These are phyloP conservation scores for Trifolium repens DNA, from an alignment of 306 rosid genomes.

Conservation along the genomic window DNA sequence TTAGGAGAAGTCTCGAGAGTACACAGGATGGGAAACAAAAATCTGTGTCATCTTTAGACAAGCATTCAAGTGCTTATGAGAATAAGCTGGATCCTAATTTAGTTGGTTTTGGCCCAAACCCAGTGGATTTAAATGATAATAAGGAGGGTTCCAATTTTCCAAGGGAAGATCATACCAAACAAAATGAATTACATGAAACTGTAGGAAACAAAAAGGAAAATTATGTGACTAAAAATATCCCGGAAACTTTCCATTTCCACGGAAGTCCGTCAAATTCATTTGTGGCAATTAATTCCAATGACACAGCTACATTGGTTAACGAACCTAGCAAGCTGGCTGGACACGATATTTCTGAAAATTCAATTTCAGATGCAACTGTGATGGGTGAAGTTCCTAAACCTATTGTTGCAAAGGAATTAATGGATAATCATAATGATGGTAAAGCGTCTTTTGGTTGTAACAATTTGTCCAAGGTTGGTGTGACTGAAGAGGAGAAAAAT, in stretches of 20 bases:
- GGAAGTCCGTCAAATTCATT: conserved; percentile 43
- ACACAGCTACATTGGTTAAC: conserved; percentile 4
- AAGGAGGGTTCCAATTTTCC: conserved; percentile 32
- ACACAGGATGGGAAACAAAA: conserved; percentile 41
- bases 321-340: conserved; percentile 36
- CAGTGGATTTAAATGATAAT: conserved; percentile 37
- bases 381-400: conserved; percentile 46
- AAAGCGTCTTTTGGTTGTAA: conserved; percentile 34
- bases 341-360: conserved; percentile 45
- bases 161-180: conserved; percentile 43
- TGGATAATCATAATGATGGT: conserved; percentile 46
- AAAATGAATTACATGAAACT: conserved; percentile 45
- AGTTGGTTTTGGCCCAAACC: conserved; percentile 36
- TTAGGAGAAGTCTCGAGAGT: conserved; percentile 82
- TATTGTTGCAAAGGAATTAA: conserved; percentile 45
- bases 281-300: conserved; percentile 35
- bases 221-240: conserved; percentile 38
- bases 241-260: conserved; percentile 42
- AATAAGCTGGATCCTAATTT: conserved; percentile 33
- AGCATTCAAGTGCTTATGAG: conserved; percentile 38
- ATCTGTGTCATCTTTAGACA: conserved; percentile 34
- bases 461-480: conserved; percentile 32
- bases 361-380: conserved; percentile 45
- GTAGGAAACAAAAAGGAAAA: conserved; percentile 44
- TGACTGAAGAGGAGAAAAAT: conserved; percentile 45